phyloP scores from a whole-genome alignment of 1,284 basidiomycete species.

The Cystobasidium sp. region DNA sequence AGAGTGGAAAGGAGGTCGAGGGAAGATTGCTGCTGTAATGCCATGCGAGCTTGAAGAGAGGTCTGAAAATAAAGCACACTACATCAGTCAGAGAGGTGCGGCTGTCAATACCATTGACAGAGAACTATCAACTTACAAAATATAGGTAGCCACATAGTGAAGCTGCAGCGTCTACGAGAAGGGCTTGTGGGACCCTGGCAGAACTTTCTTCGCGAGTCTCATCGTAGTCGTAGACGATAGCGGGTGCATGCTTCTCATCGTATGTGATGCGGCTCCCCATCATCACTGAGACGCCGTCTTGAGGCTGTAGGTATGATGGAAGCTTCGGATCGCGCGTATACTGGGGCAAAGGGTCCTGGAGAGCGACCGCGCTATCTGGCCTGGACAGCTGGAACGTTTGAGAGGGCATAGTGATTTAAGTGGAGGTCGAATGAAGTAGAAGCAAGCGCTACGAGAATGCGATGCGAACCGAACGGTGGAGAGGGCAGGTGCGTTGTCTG shows the following conservation, averaged over 20 bases:
- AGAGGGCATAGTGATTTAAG: not conserved
- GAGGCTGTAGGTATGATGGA: constrained; percentile 28
- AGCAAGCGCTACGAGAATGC: not conserved
- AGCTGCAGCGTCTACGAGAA: constrained; percentile 36
- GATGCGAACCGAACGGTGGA: constrained; percentile 1
- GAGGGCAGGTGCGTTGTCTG: not conserved
- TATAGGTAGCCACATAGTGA: constrained; percentile 40
- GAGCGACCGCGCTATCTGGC: constrained; percentile 7
- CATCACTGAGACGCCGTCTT: not conserved
- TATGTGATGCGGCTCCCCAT: not conserved
- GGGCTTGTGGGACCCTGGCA: constrained; percentile 29
- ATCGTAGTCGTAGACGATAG: not conserved
- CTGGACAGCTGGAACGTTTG: constrained; percentile 19
- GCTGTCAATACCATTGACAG: not conserved
- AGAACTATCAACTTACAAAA: constrained; percentile 19
- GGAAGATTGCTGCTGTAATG: constrained; percentile 40
- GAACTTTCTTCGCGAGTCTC: not conserved
- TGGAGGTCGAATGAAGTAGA: not conserved
- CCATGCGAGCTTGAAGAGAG: constrained; percentile 39
- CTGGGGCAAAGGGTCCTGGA: not conserved
- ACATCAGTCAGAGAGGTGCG: not conserved
- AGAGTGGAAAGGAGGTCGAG: constrained; percentile 35
- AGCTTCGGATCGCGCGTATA: constrained; percentile 31
- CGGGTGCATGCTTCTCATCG: constrained; percentile 6
- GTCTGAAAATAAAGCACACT: constrained; percentile 10